Base-by-base conservation (phyloP, 768 basidiomycete genomes). In the Auricularia auricula-judae region DNA sequence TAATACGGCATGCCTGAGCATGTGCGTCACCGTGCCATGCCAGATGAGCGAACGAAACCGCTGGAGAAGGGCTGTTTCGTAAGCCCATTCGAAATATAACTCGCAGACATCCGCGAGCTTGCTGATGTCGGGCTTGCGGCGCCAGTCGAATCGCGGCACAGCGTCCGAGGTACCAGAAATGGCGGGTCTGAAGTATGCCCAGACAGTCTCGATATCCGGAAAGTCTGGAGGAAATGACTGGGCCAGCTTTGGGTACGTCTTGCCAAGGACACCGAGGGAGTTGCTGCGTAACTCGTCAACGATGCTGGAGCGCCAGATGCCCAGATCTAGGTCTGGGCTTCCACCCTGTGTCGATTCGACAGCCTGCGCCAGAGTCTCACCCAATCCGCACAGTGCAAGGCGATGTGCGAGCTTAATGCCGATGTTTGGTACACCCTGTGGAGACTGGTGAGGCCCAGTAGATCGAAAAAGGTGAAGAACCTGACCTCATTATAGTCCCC, bases 1-100 rank as follows among this genome's bases (percentile, higher is more conserved):
- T 84, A 39, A 89, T 81, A 62, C 90, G 76, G 7, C n/a, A n/a
- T n/a, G n/a, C n/a, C n/a, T n/a, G n/a, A n/a, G n/a, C n/a, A n/a
- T n/a, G n/a, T n/a, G n/a, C n/a, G n/a, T n/a, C n/a, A 90, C 80
- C 11, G 85, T 82, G 0, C 86, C 84, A 16, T 84, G 85, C 89
- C 93, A 97, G 18, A 94, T 81, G 3, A 92, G 82, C 0, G 85
- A 89, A 70, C 89, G 80, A 71, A 95, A 93, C 14, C 91, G 86
- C 67, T 91, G 90, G 68, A 90, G 81, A 63, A 96, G 91, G 2
- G 84, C 79, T 58, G 91, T 88, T 69, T 81, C 86, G 61, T 90
- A 86, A 0, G 93, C 93, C 93, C 93, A 97, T 71, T 94, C 93
- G 67, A 96, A 96, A 72, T 86, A 89, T 59, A 86, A 79, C 73